phyloP scores from a whole-genome alignment of 1,139 yeast species.

The Taphrina sp. region DNA sequence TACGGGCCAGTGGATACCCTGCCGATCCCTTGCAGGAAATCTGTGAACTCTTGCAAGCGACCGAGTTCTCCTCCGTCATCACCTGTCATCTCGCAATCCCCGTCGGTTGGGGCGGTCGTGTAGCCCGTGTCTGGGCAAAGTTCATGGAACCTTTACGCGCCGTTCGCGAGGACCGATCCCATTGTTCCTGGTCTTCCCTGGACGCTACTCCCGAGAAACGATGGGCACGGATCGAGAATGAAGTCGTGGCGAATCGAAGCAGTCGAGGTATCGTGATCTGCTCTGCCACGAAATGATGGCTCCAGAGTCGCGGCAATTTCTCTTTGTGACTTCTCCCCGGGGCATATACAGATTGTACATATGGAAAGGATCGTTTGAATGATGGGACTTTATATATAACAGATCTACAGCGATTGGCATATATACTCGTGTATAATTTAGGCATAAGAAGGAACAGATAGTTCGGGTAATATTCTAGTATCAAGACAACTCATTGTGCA shows the following conservation, averaged over 20 bases:
- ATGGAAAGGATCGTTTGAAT: no score
- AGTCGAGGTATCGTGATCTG: neutral
- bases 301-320: no score
- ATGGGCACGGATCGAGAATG: neutral
- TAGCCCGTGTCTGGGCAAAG: slow-evolving; percentile 9
- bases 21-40: neutral
- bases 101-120: slow-evolving; percentile 6
- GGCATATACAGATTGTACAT: no score
- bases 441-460: no score
- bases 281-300: slow-evolving; percentile 6
- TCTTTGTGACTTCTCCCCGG: no score
- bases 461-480: no score
- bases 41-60: neutral
- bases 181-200: neutral
- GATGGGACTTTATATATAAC: no score
- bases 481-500: no score
- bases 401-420: no score
- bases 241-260: neutral
- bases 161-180: neutral
- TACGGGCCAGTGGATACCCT: neutral
- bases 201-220: neutral
- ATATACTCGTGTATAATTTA: no score
- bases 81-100: slow-evolving; percentile 13
- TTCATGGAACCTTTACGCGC: slow-evolving; percentile 6
- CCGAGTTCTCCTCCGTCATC: neutral